Percentiles rank a stretch among this genome's conserved stretches.
phyloP scores from a whole-genome alignment of 1,284 basidiomycete genomes.

The Fomitopsis pinicola region DNA sequence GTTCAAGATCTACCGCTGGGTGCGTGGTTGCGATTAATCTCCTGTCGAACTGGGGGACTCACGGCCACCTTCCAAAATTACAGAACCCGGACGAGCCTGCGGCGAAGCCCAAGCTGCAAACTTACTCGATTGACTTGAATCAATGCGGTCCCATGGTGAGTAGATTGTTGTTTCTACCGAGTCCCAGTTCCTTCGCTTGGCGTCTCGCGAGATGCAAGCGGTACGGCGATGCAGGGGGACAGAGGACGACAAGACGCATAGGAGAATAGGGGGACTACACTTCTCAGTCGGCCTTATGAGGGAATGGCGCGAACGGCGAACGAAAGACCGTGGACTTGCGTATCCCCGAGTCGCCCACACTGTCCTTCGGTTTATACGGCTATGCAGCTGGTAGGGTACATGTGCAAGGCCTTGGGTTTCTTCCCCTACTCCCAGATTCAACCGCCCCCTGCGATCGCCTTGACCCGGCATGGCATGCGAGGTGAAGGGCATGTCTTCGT shows the following conservation, averaged over 20 bases:
- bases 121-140: conserved; percentile 91
- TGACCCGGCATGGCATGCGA: background rate
- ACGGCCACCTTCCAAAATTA: background rate
- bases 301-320: no score
- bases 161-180: conserved; percentile 5
- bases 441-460: background rate
- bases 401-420: no score
- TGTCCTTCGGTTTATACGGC: background rate
- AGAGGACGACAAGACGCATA: no score
- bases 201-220: no score
- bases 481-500: background rate
- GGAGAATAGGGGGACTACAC: no score
- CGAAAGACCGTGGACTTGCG: background rate
- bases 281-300: no score
- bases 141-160: conserved; percentile 94
- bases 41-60: background rate
- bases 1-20: conserved; percentile 98
- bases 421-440: no score
- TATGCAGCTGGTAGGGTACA: background rate
- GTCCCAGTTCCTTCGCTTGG: no score
- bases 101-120: conserved; percentile 89
- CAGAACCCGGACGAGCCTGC: conserved; percentile 95
- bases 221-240: no score
- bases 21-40: conserved; percentile 25
- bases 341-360: background rate